Evolutionary conservation across 179 eudicot genomes (phyloP), one percentile per base, ranked within the genome.

Genomic region (Silene noctiflora): DNA sequence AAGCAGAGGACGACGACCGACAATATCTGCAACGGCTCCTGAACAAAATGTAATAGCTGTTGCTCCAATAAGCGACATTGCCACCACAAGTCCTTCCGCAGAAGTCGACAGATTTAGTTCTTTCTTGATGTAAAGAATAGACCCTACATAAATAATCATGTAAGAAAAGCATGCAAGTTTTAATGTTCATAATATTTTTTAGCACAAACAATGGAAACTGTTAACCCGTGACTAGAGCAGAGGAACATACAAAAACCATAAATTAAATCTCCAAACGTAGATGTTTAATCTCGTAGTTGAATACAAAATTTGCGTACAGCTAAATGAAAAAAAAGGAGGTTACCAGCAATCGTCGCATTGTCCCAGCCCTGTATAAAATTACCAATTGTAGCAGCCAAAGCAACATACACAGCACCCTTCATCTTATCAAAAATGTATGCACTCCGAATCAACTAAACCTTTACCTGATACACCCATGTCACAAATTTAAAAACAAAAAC

Each of bases 281-380:
- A 42, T n/a, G 25, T 35, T 4, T 39, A 68, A 69, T 44, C n/a
- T 21, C 39, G 72, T 44, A 10, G 21, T 19, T 39, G 71, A 35
- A 51, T 39, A 51, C 9, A 21, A 58, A 55, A 71, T 46, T n/a
- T 22, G 55, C 4, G 24, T 11, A 35, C 16, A 62, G 1, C 8
- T 59, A 14, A 12, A 72, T 27, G 35, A 60, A 44, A 59, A 22
- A 9, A 58, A 79, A 78, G 24, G 68, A 77, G 35, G 56, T 44
- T 84, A 92, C 97, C 96, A 77, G 97, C 96, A 85, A 92, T 91
- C 0, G 91, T 85, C 1, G 97, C 97, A 88, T 91, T 91, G 82
- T 92, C 96, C 96, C 97, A 92, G 42, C 96, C 97, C 86, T 92
- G 97, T 71, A 92, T 79, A 27, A 92, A 76, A 81, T 91, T 92